Conservation (phyloP, 352 stramenopile species). For the Phytophthora foliorum region DNA sequence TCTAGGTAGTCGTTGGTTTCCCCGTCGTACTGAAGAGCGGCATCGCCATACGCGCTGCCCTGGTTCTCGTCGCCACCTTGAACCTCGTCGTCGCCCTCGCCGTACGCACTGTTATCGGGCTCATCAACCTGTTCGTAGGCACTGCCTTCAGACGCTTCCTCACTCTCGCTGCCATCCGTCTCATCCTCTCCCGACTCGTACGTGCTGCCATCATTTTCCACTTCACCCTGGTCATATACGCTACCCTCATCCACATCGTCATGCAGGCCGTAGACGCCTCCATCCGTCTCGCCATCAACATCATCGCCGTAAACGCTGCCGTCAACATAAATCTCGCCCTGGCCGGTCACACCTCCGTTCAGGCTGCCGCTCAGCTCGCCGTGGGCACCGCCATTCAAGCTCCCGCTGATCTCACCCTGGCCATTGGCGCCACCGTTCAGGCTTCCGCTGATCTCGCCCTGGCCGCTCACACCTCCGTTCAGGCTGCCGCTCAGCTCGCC, state of each 20-base stretch:
- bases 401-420: neutral
- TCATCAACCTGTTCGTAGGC: neutral
- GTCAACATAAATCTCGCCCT: neutral
- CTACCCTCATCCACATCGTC: neutral
- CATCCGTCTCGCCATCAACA: neutral
- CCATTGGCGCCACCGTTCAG: slow-evolving; percentile 2
- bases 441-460: neutral
- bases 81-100: neutral
- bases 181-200: neutral
- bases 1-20: neutral
- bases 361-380: neutral
- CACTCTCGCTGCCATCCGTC: neutral
- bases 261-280: neutral
- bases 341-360: neutral
- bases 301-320: neutral
- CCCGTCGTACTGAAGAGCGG: neutral
- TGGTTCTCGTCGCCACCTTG: neutral
- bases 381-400: neutral
- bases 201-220: neutral
- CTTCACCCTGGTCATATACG: neutral
- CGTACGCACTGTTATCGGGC: neutral
- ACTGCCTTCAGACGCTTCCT: neutral
- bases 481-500: neutral
- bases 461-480: neutral
- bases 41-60: slow-evolving; percentile 1